Evolutionary conservation across 257 asterid species (phyloP).

Genomic region (Solanum boliviense): DNA sequence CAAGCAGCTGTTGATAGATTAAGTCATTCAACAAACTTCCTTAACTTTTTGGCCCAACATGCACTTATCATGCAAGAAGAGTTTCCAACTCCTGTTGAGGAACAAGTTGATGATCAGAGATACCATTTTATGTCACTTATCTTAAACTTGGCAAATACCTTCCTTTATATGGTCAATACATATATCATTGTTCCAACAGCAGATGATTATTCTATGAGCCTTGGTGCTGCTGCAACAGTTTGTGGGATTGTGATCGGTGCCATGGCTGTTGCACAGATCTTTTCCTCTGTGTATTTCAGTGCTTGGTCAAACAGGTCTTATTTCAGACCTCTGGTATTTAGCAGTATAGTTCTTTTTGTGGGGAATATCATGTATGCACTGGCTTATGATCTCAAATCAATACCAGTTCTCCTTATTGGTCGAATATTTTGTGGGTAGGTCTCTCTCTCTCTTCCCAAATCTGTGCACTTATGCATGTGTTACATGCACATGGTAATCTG

Average conservation of each 20-base stretch:
- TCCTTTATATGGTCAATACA: constrained; percentile 95
- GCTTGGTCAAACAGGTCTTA: constrained; percentile 98
- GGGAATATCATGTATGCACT: constrained; percentile 80
- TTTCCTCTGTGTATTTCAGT: constrained; percentile 96
- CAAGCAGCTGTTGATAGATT: constrained; percentile 81
- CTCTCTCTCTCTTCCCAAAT: background rate
- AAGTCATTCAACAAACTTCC: constrained; percentile 79
- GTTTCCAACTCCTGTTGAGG: constrained; percentile 58
- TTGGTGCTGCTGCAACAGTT: constrained; percentile 98
- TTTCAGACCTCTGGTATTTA: constrained; percentile 78
- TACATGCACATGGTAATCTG: background rate
- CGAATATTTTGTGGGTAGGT: constrained; percentile 84
- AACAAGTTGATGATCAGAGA: constrained; percentile 55
- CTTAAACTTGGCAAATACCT: constrained; percentile 87
- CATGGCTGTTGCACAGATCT: constrained; percentile 96
- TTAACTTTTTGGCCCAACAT: constrained; percentile 84
- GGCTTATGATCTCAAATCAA: constrained; percentile 79
- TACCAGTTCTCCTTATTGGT: constrained; percentile 64
- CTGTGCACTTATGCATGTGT: background rate
- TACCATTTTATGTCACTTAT: constrained; percentile 91
- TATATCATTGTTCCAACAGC: constrained; percentile 98
- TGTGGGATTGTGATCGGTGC: constrained; percentile 95
- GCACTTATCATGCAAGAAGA: constrained; percentile 98
- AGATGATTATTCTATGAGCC: constrained; percentile 94
- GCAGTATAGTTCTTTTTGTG: constrained; percentile 68